phyloP scores from a whole-genome alignment of 2,329 filamentous ascomycete genomes.

The Aspergillus neoniger region DNA sequence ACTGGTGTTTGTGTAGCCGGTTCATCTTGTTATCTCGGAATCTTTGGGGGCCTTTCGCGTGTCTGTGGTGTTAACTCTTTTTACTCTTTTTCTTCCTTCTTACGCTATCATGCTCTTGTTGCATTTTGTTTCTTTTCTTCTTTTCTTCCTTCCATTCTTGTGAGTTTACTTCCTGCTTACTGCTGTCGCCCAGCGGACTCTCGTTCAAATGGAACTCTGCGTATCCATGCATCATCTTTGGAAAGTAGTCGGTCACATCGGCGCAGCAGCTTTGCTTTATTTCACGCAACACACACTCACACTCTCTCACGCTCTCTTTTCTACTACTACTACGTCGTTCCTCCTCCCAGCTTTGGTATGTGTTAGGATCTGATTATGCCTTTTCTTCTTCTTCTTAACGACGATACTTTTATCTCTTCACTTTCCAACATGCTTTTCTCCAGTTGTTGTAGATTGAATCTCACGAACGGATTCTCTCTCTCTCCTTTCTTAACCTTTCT shows the following conservation, averaged over 20 bases:
- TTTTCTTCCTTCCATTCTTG: constrained; percentile 19
- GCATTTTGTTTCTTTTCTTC: constrained; percentile 22
- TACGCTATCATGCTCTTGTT: constrained; percentile 13
- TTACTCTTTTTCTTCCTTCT: constrained; percentile 20
- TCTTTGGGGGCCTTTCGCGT: constrained; percentile 37
- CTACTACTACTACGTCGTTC: constrained; percentile 12
- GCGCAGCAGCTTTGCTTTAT: constrained; percentile 27
- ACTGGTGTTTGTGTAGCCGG: constrained; percentile 42
- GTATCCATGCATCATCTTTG: constrained; percentile 24
- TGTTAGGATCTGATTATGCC: constrained; percentile 11
- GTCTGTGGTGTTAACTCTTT: constrained; percentile 29
- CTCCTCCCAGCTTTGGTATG: constrained; percentile 6
- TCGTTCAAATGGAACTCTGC: constrained; percentile 12
- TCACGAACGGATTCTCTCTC: constrained; percentile 26
- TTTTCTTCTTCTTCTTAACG: constrained; percentile 2
- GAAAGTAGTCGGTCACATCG: constrained; percentile 29
- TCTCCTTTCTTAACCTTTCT: constrained; percentile 20
- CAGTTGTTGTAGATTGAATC: constrained; percentile 16
- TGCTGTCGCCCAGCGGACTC: constrained; percentile 21
- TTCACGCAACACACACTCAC: background rate
- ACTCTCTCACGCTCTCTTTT: constrained; percentile 35
- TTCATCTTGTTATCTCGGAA: constrained; percentile 44
- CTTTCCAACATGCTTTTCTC: background rate
- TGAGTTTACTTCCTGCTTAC: constrained; percentile 23
- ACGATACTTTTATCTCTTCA: background rate